These are phyloP conservation scores for Melampsora americana DNA, from an alignment of 1,284 basidiomycete genomes.

Conservation along the genomic window DNA sequence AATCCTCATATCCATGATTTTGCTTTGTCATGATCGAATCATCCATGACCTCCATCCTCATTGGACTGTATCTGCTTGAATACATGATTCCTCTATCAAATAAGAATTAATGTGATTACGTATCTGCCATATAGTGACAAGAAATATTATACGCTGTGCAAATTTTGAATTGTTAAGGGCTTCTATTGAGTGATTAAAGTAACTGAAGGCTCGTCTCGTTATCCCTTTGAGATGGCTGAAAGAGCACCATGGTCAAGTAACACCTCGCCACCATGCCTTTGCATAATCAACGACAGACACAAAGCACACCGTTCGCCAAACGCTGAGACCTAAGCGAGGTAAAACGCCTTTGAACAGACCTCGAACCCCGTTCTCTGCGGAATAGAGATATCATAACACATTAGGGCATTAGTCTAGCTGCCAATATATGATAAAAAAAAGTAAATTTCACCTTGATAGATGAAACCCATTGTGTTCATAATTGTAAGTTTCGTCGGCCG, in stretches of 20 bases:
- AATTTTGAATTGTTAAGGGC: too few species aligned
- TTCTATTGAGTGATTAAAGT: too few species aligned
- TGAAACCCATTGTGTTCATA: constrained; percentile 40
- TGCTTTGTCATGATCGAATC: too few species aligned
- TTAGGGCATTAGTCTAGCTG: too few species aligned
- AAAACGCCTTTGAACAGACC: constrained; percentile 40
- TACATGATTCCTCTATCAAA: too few species aligned
- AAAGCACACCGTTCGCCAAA: constrained; percentile 42
- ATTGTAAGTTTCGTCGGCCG: constrained; percentile 37
- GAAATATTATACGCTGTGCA: too few species aligned
- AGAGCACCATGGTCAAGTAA: background rate
- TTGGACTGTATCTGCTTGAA: too few species aligned
- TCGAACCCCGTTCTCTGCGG: constrained; percentile 35
- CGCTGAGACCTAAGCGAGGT: constrained; percentile 40
- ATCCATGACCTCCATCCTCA: too few species aligned
- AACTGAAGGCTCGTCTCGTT: background rate
- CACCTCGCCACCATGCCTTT: constrained; percentile 31
- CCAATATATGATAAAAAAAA: background rate
- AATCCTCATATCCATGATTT: too few species aligned
- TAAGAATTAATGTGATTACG: too few species aligned
- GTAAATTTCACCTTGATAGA: constrained; percentile 30
- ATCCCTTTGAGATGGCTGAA: background rate
- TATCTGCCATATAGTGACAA: too few species aligned
- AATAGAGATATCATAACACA: background rate
- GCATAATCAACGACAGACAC: constrained; percentile 33